Percentiles rank a stretch among this genome's conserved stretches.
Conservation (phyloP, 2,329 filamentous ascomycete genomes). For the Trichoderma polysporum region DNA sequence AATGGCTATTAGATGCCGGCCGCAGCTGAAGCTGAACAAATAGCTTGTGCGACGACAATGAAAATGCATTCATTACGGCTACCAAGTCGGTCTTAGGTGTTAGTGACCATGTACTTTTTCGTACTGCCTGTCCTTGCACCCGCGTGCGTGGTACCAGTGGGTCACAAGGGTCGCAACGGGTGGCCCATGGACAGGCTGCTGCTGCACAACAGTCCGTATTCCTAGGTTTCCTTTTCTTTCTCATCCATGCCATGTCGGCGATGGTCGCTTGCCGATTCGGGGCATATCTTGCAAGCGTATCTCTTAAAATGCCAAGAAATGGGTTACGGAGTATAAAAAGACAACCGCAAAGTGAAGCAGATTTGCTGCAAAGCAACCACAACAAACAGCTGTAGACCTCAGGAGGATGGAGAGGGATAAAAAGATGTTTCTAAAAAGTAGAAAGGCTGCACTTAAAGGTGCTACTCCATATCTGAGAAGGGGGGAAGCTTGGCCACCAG, state of each 20-base stretch:
- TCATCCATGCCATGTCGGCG: not conserved
- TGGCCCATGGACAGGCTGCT: not conserved
- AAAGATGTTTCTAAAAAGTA: not conserved
- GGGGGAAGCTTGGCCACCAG: not conserved
- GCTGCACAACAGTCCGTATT: not conserved
- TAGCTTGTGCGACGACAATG: not conserved
- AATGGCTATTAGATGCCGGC: not conserved
- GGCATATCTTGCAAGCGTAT: constrained; percentile 10
- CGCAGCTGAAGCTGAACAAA: not conserved
- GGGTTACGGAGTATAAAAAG: not conserved
- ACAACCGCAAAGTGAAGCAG: not conserved
- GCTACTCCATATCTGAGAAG: not conserved
- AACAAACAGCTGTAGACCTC: not conserved
- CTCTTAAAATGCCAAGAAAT: not conserved
- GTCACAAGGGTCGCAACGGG: constrained; percentile 5
- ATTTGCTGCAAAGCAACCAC: not conserved
- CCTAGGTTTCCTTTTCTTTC: not conserved
- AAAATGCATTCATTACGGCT: not conserved
- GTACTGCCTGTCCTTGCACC: constrained; percentile 5
- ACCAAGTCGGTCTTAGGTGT: not conserved
- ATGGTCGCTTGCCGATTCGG: not conserved
- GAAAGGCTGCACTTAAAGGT: not conserved
- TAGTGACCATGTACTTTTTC: not conserved
- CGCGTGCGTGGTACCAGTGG: constrained; percentile 11
- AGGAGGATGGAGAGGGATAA: not conserved